Base-by-base conservation (phyloP, 192 early-diverging fungal genomes). In the Chytriomyces sp. region DNA sequence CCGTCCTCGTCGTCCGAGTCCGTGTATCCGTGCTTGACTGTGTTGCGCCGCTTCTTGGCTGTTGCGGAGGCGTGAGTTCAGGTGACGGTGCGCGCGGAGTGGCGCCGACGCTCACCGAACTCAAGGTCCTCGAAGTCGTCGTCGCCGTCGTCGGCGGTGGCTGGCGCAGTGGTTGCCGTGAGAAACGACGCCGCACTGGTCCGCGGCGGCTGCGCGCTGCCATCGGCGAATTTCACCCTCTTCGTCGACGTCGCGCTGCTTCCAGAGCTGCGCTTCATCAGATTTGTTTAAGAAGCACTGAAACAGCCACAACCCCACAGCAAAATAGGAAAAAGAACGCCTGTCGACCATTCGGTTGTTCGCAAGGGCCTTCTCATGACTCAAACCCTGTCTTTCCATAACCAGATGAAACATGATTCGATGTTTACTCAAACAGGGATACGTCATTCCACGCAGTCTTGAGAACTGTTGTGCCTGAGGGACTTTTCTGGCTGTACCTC, bases 1-100 rank as follows among this genome's bases (percentile, higher is more conserved):
- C 77, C 74, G 64, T 76, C 73, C 32, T 75, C 77, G 49, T 78
- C 75, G 28, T 68, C 65, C 6, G 52, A 73, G 59, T 56, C 78
- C 10, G 61, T 74, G n/a, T 55, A 56, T 22, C 58, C 61, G 4
- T 58, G 17, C 53, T 72, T 60, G 26, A 63, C 64, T 7, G 34
- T 55, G 26, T 30, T 31, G 26, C 41, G 30, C 14, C 53, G 36
- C 31, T 70, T 56, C 17, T 25, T 14, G 12, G 40, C 59, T 63
- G 71, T 26, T 10, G 26, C n/a, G 28, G 36, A 52, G 5, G 31
- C 8, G 26, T 38, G 39, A n/a, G 58, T 7, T 26, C n/a, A n/a
- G n/a, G n/a, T n/a, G n/a, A n/a, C n/a, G n/a, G n/a, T n/a, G n/a
- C n/a, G n/a, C n/a, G n/a, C n/a, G n/a, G 39, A 61, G 14, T 10